These are phyloP conservation scores for Phylloporus sp. DNA, from an alignment of 768 basidiomycete species.

Conservation along the genomic window DNA sequence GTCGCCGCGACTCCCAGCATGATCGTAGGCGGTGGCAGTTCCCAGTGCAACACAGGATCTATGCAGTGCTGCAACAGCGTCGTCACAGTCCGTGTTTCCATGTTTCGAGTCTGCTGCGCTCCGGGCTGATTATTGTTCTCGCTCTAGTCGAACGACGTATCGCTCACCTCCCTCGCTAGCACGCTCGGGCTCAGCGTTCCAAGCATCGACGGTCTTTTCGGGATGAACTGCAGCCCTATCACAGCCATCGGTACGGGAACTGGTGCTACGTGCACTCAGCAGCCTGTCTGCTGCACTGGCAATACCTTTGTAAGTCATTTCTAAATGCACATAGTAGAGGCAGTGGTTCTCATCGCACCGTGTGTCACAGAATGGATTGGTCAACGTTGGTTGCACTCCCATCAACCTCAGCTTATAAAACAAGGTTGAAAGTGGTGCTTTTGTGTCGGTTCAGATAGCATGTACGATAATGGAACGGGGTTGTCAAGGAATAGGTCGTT, in stretches of 20 bases:
- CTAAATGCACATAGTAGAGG: no score
- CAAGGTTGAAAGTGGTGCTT: no score
- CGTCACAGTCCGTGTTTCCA: neutral
- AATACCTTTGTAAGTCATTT: conserved; percentile 10
- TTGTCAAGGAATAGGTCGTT: no score
- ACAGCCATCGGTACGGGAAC: neutral
- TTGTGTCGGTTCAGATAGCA: no score
- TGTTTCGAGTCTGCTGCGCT: no score
- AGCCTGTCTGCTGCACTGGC: conserved; percentile 17
- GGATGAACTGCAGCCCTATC: conserved; percentile 4
- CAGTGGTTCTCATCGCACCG: neutral
- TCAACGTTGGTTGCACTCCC: conserved; percentile 15
- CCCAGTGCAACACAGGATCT: conserved; percentile 11
- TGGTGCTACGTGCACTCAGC: conserved; percentile 2
- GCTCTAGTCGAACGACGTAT: neutral
- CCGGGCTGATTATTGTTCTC: neutral
- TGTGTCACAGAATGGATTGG: conserved; percentile 3
- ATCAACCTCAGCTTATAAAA: neutral
- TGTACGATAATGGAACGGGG: no score
- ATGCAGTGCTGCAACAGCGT: conserved; percentile 9
- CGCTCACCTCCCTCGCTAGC: neutral
- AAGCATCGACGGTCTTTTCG: neutral
- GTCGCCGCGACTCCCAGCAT: conserved; percentile 5
- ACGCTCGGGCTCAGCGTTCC: neutral
- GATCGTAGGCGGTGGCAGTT: neutral